A percentile compares a stretch with the other conserved stretches of the same genome.
Evolutionary conservation across 2,329 filamentous ascomycete species (phyloP).

Genomic region (Huntiella bhutanensis): DNA sequence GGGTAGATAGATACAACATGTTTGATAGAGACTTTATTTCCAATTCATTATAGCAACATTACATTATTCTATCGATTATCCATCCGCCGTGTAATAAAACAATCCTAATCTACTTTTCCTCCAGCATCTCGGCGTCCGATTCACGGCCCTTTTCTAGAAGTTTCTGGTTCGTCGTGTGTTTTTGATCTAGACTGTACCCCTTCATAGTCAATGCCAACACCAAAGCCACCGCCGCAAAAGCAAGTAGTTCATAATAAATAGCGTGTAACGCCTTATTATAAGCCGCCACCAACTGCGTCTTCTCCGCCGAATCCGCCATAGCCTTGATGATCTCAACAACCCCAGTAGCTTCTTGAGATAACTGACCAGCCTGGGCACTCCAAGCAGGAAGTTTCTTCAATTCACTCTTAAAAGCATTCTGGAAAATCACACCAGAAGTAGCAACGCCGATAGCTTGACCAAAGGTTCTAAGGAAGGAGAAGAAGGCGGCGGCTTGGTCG

Average conservation of each 20-base stretch:
- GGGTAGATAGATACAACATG: constrained; percentile 24
- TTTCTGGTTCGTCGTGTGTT: constrained; percentile 16
- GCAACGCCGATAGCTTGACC: constrained; percentile 16
- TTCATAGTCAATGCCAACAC: constrained; percentile 18
- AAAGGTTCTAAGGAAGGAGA: constrained; percentile 31
- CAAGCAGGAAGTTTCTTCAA: constrained; percentile 29
- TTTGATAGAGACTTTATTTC: not conserved
- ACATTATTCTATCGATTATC: not conserved
- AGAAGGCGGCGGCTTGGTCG: constrained; percentile 43
- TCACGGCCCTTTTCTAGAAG: constrained; percentile 2
- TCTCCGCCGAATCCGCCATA: constrained; percentile 22
- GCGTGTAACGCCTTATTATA: constrained; percentile 18
- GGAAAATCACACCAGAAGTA: constrained; percentile 45
- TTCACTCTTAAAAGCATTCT: constrained; percentile 40
- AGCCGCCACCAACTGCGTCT: constrained; percentile 16
- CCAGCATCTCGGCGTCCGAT: not conserved
- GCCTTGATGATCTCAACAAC: constrained; percentile 38
- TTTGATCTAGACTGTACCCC: constrained; percentile 17
- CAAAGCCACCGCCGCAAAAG: constrained; percentile 16
- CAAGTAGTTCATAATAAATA: constrained; percentile 19
- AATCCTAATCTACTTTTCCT: not conserved
- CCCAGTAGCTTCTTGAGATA: constrained; percentile 37
- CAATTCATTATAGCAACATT: not conserved
- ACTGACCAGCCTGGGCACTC: constrained; percentile 22
- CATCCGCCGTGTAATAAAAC: not conserved